Base-by-base conservation (phyloP, 805 yeast species). In the Jamesozyma jinghongensis region DNA sequence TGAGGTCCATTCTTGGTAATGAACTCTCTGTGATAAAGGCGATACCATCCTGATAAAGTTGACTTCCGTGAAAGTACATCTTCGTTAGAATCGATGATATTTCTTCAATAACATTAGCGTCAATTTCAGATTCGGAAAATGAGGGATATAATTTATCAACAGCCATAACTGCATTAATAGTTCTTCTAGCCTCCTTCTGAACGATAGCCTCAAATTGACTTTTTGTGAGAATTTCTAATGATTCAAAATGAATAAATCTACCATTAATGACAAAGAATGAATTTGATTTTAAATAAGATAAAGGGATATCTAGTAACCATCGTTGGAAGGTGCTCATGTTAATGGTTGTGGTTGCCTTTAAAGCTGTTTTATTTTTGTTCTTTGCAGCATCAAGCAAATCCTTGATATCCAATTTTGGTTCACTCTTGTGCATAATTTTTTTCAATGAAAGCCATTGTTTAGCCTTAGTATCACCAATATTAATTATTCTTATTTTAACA, bases 201-300 rank as follows among this genome's bases (percentile, higher is more conserved):
- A 71, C 46, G 2, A 79, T 55, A 17, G 58, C 54, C 8, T 61
- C 60, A 29, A 76, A 50, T 3, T 67, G 65, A 1, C 47, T 44
- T 0, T 45, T 40, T 13, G 54, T 41, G 16, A 49, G 50, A 3
- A 42, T 53, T 48, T 39, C 59, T 34, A 40, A 54, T n/a, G 35
- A 47, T 41, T 44, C 63, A 25, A 62, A 62, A 48, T 56, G 68
- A 40, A 70, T 63, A 57, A 54, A 54, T 48, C 86, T 69, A 12
- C 86, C 82, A 50, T 78, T 78, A 19, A 77, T 49, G 7, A 75
- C 52, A 7, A 79, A 36, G 41, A 69, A 71, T 2, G 69, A 53
- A 20, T 56, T 59, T 8, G 61, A 56, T 1, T 67, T 61, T 5
- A 50, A 32, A 27, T 44, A 46, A 11, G 38, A 32, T 3, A 19